Evolutionary conservation across 495 filamentous ascomycete species (phyloP).

Genomic region (Aspergillus haitiensis): DNA sequence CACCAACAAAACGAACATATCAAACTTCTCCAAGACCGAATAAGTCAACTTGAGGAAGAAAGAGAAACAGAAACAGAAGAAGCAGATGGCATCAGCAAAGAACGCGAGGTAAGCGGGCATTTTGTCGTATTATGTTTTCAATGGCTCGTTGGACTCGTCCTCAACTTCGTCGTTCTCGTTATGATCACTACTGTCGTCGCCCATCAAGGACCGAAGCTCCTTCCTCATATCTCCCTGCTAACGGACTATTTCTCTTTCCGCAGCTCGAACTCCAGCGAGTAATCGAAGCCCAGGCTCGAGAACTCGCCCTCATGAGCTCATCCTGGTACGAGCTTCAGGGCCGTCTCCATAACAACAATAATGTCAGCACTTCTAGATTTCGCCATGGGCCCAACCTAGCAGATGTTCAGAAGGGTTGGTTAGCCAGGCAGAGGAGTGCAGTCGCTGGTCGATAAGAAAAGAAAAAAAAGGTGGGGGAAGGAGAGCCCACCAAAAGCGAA

Average conservation of each 20-base stretch:
- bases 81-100: conserved; percentile 47
- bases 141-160: conserved; percentile 4
- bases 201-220: not conserved
- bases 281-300: conserved; percentile 69
- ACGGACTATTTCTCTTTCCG: conserved; percentile 20
- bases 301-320: conserved; percentile 80
- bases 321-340: conserved; percentile 91
- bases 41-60: conserved; percentile 52
- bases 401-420: conserved; percentile 82
- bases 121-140: not conserved
- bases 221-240: conserved; percentile 18
- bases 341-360: conserved; percentile 86
- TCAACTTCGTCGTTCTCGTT: conserved; percentile 6
- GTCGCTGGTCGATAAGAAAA: conserved; percentile 50
- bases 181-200: not conserved
- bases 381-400: conserved; percentile 55
- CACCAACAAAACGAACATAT: conserved; percentile 61
- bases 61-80: conserved; percentile 44
- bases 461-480: not conserved
- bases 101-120: conserved; percentile 46
- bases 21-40: conserved; percentile 56
- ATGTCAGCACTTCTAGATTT: conserved; percentile 60
- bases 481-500: not conserved
- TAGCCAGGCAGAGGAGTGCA: conserved; percentile 81
- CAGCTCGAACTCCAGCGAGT: conserved; percentile 61